Evolutionary conservation across 805 yeast genomes (phyloP).

Genomic region (Huiozyma sinensis): DNA sequence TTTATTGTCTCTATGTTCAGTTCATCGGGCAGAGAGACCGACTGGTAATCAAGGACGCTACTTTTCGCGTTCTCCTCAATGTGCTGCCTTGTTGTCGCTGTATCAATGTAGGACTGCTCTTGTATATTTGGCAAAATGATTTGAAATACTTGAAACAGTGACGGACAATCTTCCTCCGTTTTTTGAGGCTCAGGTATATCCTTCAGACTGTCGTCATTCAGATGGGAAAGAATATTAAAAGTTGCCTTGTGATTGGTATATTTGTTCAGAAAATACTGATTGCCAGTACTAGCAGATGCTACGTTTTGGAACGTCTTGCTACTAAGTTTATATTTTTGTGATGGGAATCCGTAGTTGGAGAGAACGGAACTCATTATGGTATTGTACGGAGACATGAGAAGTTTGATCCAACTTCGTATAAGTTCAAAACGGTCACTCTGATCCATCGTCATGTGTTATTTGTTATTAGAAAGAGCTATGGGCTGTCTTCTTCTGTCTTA

Average conservation of each 20-base stretch:
- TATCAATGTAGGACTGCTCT: slow-evolving; percentile 4
- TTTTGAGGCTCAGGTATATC: slow-evolving; percentile 27
- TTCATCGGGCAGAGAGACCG: background rate
- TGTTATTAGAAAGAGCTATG: too few relatives aligned
- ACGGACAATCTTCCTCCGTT: slow-evolving; percentile 30
- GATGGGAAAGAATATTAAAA: slow-evolving; percentile 37
- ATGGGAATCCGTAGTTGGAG: too few relatives aligned
- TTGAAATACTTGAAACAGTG: slow-evolving; percentile 60
- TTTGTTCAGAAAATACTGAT: slow-evolving; percentile 31
- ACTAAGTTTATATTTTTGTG: too few relatives aligned
- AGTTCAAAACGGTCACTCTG: too few relatives aligned
- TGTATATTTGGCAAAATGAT: slow-evolving; percentile 42
- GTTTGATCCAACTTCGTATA: too few relatives aligned
- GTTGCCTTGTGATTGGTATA: slow-evolving; percentile 31
- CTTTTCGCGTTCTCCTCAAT: background rate
- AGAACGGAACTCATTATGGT: too few relatives aligned
- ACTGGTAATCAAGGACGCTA: background rate
- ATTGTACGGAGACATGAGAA: too few relatives aligned
- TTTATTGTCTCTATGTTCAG: slow-evolving; percentile 5
- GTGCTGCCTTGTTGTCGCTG: background rate
- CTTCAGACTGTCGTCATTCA: slow-evolving; percentile 50
- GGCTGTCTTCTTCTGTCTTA: too few relatives aligned
- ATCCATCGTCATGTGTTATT: too few relatives aligned
- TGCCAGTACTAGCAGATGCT: slow-evolving; percentile 24
- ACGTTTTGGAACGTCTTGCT: slow-evolving; percentile 16